Evolutionary conservation across 768 basidiomycete species (phyloP).

Genomic region (Termitomyces sp.): DNA sequence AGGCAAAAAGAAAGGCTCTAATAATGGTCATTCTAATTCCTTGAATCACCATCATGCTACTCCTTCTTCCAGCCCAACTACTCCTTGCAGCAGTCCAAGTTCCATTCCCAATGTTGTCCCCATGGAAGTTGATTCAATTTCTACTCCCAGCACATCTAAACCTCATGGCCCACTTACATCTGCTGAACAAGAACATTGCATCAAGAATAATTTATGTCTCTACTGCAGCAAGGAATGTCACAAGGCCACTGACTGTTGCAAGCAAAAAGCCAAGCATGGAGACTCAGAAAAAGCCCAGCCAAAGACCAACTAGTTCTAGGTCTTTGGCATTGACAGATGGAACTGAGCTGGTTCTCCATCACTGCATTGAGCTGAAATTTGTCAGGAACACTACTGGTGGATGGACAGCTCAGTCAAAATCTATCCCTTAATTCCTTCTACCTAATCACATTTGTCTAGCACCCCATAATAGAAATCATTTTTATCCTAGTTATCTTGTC

Average conservation of each 20-base stretch:
- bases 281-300: slow-evolving; percentile 13
- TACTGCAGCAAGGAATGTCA: slow-evolving; percentile 34
- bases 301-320: slow-evolving; percentile 25
- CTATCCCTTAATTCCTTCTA: background rate
- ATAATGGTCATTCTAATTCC: background rate
- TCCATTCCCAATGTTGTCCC: slow-evolving; percentile 20
- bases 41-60: background rate
- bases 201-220: slow-evolving; percentile 21
- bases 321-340: slow-evolving; percentile 26
- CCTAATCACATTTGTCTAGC: no score
- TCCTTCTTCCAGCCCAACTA: slow-evolving; percentile 3
- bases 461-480: slow-evolving; percentile 3
- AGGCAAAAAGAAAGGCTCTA: background rate
- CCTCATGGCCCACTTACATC: slow-evolving; percentile 19
- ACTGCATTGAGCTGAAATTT: slow-evolving; percentile 3
- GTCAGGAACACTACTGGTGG: slow-evolving; percentile 4
- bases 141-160: background rate
- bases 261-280: background rate
- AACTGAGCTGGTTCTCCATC: slow-evolving; percentile 12
- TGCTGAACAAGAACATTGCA: slow-evolving; percentile 22
- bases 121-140: slow-evolving; percentile 30
- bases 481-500: slow-evolving; percentile 7
- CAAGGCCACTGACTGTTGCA: background rate
- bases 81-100: background rate
- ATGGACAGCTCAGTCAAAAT: slow-evolving; percentile 15